Percentiles rank a stretch among this genome's conserved stretches.
Conservation (phyloP, 495 filamentous ascomycete genomes). For the Cairneyella variabilis region DNA sequence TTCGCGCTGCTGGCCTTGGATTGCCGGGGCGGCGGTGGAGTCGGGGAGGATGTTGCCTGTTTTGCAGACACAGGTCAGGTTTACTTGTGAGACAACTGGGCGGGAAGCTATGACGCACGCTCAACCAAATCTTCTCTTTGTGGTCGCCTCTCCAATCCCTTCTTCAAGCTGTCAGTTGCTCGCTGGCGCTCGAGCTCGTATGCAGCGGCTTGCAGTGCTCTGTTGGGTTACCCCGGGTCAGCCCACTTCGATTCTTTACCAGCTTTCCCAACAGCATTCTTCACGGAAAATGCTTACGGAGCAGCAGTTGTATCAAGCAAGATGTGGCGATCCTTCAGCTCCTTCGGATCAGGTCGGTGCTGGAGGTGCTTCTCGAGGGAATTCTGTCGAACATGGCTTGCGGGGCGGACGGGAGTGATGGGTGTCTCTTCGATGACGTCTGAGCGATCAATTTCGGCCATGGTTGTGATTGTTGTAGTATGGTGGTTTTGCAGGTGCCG, state of each 20-base stretch:
- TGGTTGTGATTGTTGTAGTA: neutral
- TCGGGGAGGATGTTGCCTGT: conserved; percentile 80
- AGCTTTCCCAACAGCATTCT: neutral
- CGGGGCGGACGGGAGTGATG: conserved; percentile 57
- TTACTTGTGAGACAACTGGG: neutral
- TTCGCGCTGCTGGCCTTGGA: conserved; percentile 75
- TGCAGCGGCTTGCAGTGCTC: conserved; percentile 57
- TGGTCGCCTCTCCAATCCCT: conserved; percentile 60
- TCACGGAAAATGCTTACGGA: conserved; percentile 46
- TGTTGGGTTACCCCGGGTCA: conserved; percentile 26
- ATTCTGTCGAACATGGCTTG: conserved; percentile 63
- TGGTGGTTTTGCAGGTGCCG: no score
- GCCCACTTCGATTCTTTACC: neutral
- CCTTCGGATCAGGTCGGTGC: conserved; percentile 71
- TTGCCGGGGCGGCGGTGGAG: conserved; percentile 65
- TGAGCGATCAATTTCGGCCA: conserved; percentile 3
- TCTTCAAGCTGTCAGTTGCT: conserved; percentile 61
- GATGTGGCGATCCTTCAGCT: conserved; percentile 74
- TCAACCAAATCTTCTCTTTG: conserved; percentile 66
- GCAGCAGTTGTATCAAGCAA: conserved; percentile 67
- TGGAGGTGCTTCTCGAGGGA: conserved; percentile 85
- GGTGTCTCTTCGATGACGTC: conserved; percentile 33
- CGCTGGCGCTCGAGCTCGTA: conserved; percentile 63
- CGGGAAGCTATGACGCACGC: conserved; percentile 45
- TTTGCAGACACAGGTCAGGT: conserved; percentile 11